Evolutionary conservation across 345 rosid species (phyloP).

Genomic region (Pugionium dolabratum): DNA sequence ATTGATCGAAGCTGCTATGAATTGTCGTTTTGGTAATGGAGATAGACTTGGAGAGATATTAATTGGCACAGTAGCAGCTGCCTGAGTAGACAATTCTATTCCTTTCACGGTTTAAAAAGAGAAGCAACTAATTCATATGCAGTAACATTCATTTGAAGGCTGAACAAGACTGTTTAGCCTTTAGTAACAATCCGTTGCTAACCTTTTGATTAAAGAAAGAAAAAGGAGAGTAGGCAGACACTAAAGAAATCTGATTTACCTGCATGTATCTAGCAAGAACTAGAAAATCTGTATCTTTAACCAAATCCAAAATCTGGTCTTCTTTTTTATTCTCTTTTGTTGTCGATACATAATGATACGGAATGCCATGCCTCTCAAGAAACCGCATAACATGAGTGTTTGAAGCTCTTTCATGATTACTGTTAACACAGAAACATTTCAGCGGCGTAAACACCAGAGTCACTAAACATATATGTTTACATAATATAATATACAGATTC

Average conservation of each 20-base stretch:
- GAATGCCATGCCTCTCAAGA: constrained; percentile 85
- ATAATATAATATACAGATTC: not conserved
- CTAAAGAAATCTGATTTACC: constrained; percentile 49
- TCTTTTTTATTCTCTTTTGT: constrained; percentile 66
- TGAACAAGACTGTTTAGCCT: constrained; percentile 5
- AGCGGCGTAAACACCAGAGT: constrained; percentile 11
- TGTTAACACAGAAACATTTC: constrained; percentile 36
- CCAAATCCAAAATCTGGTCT: constrained; percentile 77
- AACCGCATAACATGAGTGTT: constrained; percentile 83
- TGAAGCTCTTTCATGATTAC: constrained; percentile 85
- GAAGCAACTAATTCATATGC: not conserved
- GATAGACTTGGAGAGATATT: not conserved
- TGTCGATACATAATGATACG: constrained; percentile 67
- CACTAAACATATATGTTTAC: constrained; percentile 16
- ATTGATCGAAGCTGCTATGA: not conserved
- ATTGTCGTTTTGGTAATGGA: not conserved
- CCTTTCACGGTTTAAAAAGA: not conserved
- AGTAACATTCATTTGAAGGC: constrained; percentile 8
- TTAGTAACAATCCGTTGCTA: not conserved
- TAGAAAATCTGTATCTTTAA: constrained; percentile 77
- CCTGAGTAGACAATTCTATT: not conserved
- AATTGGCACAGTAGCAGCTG: constrained; percentile 15
- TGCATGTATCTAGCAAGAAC: constrained; percentile 99
- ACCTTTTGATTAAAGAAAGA: not conserved
- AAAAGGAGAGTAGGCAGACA: not conserved